phyloP scores from a whole-genome alignment of 257 asterid genomes.

The Scutellaria baicalensis region DNA sequence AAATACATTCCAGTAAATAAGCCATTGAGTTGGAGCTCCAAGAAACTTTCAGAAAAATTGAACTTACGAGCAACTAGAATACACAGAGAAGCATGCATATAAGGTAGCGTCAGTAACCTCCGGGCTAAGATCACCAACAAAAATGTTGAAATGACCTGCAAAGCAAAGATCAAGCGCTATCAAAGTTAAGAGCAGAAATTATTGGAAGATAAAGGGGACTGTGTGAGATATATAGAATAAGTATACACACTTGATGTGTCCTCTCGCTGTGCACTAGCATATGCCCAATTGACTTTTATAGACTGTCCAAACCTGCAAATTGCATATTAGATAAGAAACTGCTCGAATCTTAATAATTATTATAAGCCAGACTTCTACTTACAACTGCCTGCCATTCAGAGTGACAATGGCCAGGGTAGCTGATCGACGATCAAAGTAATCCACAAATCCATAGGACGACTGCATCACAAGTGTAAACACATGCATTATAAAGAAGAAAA shows the following conservation, averaged over 20 bases:
- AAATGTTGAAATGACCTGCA: constrained; percentile 73
- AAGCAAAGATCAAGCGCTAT: background rate
- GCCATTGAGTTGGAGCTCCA: background rate
- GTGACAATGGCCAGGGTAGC: constrained; percentile 72
- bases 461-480: constrained; percentile 28
- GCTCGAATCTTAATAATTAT: background rate
- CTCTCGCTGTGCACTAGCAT: constrained; percentile 79
- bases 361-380: constrained; percentile 20
- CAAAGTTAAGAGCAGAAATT: background rate
- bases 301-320: constrained; percentile 75
- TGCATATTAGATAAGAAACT: constrained; percentile 21
- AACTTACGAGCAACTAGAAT: constrained; percentile 68
- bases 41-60: background rate
- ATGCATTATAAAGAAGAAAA: background rate
- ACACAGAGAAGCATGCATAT: constrained; percentile 66
- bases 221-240: background rate
- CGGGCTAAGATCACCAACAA: constrained; percentile 91
- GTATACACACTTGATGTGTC: constrained; percentile 63
- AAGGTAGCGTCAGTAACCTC: constrained; percentile 86
- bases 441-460: constrained; percentile 92
- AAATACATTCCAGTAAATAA: background rate
- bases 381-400: constrained; percentile 78
- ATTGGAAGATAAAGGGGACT: background rate
- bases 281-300: constrained; percentile 89
- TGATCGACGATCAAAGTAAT: constrained; percentile 72